Conservation (phyloP, 2,329 filamentous ascomycete species). For the Penicillium sp. region DNA sequence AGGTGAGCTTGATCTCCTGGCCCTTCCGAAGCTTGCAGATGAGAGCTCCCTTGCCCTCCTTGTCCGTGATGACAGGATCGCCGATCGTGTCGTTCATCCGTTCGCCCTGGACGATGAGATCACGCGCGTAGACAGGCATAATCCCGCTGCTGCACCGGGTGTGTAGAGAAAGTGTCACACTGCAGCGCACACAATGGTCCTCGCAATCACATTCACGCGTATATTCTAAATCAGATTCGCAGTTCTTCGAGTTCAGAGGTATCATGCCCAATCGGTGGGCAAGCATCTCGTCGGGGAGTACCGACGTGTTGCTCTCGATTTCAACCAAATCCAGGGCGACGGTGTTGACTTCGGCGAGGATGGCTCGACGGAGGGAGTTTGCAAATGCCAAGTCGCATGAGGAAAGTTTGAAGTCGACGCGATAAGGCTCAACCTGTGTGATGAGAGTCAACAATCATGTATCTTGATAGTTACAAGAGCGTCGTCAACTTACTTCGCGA, state of each 20-base stretch:
- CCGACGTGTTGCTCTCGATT: constrained; percentile 89
- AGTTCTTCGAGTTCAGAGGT: constrained; percentile 79
- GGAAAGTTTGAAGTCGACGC: constrained; percentile 87
- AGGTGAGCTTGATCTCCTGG: constrained; percentile 86
- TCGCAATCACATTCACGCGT: constrained; percentile 96
- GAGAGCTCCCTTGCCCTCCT: constrained; percentile 74
- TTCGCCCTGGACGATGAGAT: constrained; percentile 70
- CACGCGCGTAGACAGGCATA: constrained; percentile 91
- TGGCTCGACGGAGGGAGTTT: constrained; percentile 85
- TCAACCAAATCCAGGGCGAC: constrained; percentile 94
- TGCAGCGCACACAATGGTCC: constrained; percentile 88
- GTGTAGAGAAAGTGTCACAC: constrained; percentile 78
- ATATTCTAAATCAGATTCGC: constrained; percentile 76
- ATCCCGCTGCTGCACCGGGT: constrained; percentile 82
- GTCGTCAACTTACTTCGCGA: constrained; percentile 38
- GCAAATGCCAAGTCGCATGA: constrained; percentile 88
- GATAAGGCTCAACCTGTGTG: constrained; percentile 68
- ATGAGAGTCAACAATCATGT: background rate
- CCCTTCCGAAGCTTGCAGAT: constrained; percentile 87
- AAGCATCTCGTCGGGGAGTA: constrained; percentile 93
- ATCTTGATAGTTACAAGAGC: background rate
- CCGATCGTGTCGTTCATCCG: constrained; percentile 74
- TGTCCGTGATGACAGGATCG: constrained; percentile 77
- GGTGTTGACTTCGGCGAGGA: constrained; percentile 91
- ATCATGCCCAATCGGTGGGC: constrained; percentile 88